Base-by-base conservation (phyloP, 768 basidiomycete species). In the Multifurca ochricompacta region DNA sequence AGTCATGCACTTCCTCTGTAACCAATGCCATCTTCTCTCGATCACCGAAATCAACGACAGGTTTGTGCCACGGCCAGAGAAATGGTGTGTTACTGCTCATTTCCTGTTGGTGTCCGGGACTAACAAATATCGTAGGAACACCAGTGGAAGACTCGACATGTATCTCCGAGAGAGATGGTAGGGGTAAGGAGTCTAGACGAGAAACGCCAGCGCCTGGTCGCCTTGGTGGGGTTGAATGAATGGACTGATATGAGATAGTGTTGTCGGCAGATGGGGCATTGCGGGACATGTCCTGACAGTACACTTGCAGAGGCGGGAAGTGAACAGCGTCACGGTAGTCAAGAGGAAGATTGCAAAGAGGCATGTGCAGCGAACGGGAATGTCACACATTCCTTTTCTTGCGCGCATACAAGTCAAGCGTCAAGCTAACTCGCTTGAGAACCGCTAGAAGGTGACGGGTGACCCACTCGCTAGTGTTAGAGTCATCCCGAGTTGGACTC, bases 121-220 rank as follows among this genome's bases (percentile, higher is more conserved):
- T 19, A 13, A 34, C 23, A 4, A 48, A 47, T 14, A 45, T 32
- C 3, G 35, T 25, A 25, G 31, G 30, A 35, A 34, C 16, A 9
- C n/a, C 30, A 13, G 52, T 3, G 3, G 58, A 37, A 30, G 36
- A 56, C 18, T 53, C 59, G 14, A 59, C 48, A 19, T 35, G 34
- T n/a, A 46, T 48, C 21, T 48, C 40, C 16, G 46, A 42, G n/a
- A 61, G 60, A 30, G 58, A 23, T 2, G 60, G 54, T 16, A 61
- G 39, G 21, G 41, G 43, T 23, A 47, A 2, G n/a, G 46, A 32
- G 31, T 57, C 56, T 35, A 16, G 42, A 53, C 53, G 53, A 47
- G 39, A 44, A 55, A 54, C 60, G 59, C 54, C 48, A 27, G 59
- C 59, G 59, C 49, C 44, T 32, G 48, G 46, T 50, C 58, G 52